These are phyloP conservation scores for Turritis glabra DNA, from an alignment of 345 rosid species.

Conservation along the genomic window DNA sequence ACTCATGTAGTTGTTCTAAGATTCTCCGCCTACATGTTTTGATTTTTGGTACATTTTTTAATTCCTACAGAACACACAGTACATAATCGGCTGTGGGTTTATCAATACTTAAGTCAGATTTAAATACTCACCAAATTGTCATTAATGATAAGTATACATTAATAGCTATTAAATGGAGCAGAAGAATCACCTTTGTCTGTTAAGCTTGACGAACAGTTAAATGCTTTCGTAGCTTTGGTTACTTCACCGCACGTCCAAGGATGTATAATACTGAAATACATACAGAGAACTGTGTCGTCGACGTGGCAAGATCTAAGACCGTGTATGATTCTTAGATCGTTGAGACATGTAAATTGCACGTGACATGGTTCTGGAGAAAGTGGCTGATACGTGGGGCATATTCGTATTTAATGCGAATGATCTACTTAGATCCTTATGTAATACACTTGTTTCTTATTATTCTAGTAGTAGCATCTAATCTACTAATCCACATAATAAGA, in stretches of 20 bases:
- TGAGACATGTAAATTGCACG: slow-evolving; percentile 25
- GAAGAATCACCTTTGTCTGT: slow-evolving; percentile 16
- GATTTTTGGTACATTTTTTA: background rate
- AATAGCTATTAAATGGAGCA: slow-evolving; percentile 19
- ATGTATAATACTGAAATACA: slow-evolving; percentile 13
- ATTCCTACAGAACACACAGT: background rate
- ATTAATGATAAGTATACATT: slow-evolving; percentile 22
- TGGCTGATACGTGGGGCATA: slow-evolving; percentile 44
- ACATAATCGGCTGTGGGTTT: background rate
- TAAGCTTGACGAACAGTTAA: slow-evolving; percentile 16
- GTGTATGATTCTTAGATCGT: slow-evolving; percentile 12
- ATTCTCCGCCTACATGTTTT: slow-evolving; percentile 16
- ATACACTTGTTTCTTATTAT: slow-evolving; percentile 19
- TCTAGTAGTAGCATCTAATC: background rate
- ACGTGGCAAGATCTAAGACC: slow-evolving; percentile 35
- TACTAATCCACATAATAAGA: slow-evolving; percentile 6
- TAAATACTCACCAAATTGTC: background rate
- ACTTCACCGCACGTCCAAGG: slow-evolving; percentile 41
- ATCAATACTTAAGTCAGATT: background rate
- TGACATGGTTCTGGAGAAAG: slow-evolving; percentile 35
- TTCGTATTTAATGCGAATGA: slow-evolving; percentile 36
- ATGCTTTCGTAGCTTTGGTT: slow-evolving; percentile 17
- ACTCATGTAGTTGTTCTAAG: slow-evolving; percentile 2
- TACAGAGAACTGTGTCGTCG: background rate
- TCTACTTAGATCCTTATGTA: slow-evolving; percentile 30